Evolutionary conservation across 2,329 filamentous ascomycete species (phyloP), one percentile per base, ranked within the genome.

Genomic region (Claviceps sorghi): DNA sequence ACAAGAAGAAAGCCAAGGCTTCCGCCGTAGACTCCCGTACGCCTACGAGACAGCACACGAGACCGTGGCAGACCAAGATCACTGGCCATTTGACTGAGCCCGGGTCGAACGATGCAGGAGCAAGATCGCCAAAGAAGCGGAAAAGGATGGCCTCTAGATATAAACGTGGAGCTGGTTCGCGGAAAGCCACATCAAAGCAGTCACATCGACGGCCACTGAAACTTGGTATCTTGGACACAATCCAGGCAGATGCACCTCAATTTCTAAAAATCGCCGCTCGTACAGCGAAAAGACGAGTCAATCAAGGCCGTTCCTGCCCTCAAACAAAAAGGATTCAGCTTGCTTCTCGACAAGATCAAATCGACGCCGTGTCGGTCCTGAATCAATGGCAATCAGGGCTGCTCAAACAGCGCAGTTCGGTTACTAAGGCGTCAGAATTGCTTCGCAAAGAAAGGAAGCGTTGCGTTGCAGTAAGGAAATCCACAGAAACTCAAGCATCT

Each of bases 211-310:
- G 43, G 22, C 66, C 74, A n/a, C 77, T 77, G 3, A 65, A 62
- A 21, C 68, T 84, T 21, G 76, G 80, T 57, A 82, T 84, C 52
- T 61, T 83, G n/a, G 80, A 84, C 62, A 73, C 81, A 22, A 68
- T 76, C 45, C 73, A 76, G 55, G 61, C 68, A 2, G 59, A 69
- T 53, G 76, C 78, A 0, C 81, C 81, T 1, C 65, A 62, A 2
- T 84, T 84, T 56, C 65, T 84, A 36, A 79, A 72, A 54, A 72
- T 84, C 59, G 81, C 81, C 49, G 79, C 78, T 44, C 77, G 81
- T 17, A 71, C 77, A 50, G 79, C 73, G 4, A 74, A 67, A 51
- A 69, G 64, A 50, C 72, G 70, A 36, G 60, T 56, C 29, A 69
- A 72, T 13, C 67, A 74, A 56, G 80, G 80, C 17, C 75, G 76